Evolutionary conservation across 129 eudicot genomes (phyloP).

Genomic region (Flaveria robusta): DNA sequence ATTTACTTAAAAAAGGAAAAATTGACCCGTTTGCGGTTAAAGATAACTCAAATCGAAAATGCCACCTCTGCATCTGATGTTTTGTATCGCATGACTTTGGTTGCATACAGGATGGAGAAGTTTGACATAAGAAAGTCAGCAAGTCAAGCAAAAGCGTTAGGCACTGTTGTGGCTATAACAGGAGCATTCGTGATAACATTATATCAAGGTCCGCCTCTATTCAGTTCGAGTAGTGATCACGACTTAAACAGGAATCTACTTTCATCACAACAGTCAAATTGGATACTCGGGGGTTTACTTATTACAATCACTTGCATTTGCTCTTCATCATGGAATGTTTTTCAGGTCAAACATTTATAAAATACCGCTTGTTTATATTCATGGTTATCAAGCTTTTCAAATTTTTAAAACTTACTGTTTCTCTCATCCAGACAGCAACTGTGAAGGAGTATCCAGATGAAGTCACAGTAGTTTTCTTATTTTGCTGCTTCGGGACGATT

Average conservation of each 20-base stretch:
- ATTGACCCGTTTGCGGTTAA: neutral
- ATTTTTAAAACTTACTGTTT: neutral
- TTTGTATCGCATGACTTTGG: neutral
- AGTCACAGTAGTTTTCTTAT: conserved; percentile 50
- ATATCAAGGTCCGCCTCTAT: conserved; percentile 45
- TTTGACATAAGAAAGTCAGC: conserved; percentile 41
- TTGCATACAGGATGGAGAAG: conserved; percentile 43
- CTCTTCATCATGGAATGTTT: conserved; percentile 52
- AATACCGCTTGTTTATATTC: neutral
- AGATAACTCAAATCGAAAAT: neutral
- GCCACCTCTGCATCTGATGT: neutral
- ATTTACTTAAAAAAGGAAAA: neutral
- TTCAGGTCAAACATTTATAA: conserved; percentile 40
- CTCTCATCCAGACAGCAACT: conserved; percentile 44
- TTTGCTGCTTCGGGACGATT: conserved; percentile 55
- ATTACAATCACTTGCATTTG: conserved; percentile 49
- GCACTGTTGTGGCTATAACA: conserved; percentile 48
- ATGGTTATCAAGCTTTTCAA: neutral
- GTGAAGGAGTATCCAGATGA: conserved; percentile 60
- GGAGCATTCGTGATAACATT: conserved; percentile 57
- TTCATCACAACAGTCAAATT: conserved; percentile 39
- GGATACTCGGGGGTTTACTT: conserved; percentile 60
- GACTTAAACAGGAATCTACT: conserved; percentile 33
- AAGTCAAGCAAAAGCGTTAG: conserved; percentile 55
- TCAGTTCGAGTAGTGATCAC: conserved; percentile 18